A percentile compares a stretch with the other conserved stretches of the same genome.
Conservation (phyloP, 1,139 yeast genomes). For the Candida tropicalis region DNA sequence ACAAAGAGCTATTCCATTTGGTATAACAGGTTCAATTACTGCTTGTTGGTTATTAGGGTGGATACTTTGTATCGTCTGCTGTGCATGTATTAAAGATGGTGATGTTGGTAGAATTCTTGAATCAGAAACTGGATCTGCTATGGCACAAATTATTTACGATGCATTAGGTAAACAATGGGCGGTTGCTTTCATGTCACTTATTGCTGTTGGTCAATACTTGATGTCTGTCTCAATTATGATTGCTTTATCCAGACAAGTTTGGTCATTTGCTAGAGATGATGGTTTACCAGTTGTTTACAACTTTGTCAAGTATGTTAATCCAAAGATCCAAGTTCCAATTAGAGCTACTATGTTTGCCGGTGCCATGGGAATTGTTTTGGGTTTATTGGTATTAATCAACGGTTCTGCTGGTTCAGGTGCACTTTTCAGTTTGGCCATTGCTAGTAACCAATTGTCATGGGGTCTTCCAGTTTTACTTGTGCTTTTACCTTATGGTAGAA, state of each 20-base stretch:
- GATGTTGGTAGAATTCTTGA: conserved; percentile 48
- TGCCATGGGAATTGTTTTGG: conserved; percentile 48
- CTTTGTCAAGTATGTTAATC: conserved; percentile 55
- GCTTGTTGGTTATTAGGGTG: conserved; percentile 67
- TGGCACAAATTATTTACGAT: conserved; percentile 69
- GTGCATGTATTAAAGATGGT: conserved; percentile 55
- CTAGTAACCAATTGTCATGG: conserved; percentile 47
- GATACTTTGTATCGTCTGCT: conserved; percentile 53
- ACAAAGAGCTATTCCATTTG: conserved; percentile 66
- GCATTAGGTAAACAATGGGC: conserved; percentile 74
- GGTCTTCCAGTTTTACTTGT: conserved; percentile 33
- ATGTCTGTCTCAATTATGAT: conserved; percentile 54
- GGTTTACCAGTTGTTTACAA: conserved; percentile 45
- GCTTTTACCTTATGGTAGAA: conserved; percentile 43
- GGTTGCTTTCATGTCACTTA: conserved; percentile 60
- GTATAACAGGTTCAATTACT: conserved; percentile 51
- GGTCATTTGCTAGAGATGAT: conserved; percentile 45
- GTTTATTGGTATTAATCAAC: conserved; percentile 60
- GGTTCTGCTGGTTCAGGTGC: conserved; percentile 59
- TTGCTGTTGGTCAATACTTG: conserved; percentile 61
- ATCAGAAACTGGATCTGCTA: conserved; percentile 53
- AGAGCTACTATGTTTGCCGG: conserved; percentile 63
- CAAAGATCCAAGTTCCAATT: conserved; percentile 55
- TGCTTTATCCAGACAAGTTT: conserved; percentile 42
- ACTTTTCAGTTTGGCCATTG: conserved; percentile 51